These are phyloP conservation scores for Plectranthus barbatus DNA, from an alignment of 257 asterid species.

Conservation along the genomic window DNA sequence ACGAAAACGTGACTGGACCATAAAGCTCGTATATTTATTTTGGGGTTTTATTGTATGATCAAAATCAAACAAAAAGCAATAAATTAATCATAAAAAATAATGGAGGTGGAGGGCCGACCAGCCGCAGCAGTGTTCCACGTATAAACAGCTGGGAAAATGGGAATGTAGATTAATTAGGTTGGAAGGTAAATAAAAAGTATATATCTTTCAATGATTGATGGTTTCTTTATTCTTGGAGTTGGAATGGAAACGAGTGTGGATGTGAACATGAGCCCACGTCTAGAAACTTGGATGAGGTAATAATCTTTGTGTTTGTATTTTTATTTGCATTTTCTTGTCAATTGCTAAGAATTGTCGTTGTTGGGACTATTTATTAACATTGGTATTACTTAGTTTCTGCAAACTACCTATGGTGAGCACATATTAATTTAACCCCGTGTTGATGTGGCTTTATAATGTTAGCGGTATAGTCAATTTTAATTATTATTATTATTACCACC, in stretches of 20 bases:
- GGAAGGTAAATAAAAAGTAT: slow-evolving; percentile 1
- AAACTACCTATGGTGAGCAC: too few species aligned
- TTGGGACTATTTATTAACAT: too few species aligned
- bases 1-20: slow-evolving; percentile 24
- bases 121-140: slow-evolving; percentile 9
- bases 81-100: neutral
- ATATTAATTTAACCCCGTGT: too few species aligned
- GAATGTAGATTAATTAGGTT: neutral
- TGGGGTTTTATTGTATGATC: neutral
- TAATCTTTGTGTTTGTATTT: too few species aligned
- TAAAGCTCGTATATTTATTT: neutral
- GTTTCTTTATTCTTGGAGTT: slow-evolving; percentile 14
- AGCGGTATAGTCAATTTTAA: too few species aligned
- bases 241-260: slow-evolving; percentile 1
- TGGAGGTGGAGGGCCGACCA: slow-evolving; percentile 16
- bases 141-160: neutral
- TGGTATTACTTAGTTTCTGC: too few species aligned
- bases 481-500: too few species aligned
- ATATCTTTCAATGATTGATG: slow-evolving; percentile 15
- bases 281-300: neutral
- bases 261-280: slow-evolving; percentile 24
- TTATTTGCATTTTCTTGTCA: too few species aligned
- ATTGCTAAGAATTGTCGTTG: too few species aligned
- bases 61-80: neutral
- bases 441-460: too few species aligned